Conservation (phyloP, 2,329 filamentous ascomycete genomes). For the Fusarium circinatum region DNA sequence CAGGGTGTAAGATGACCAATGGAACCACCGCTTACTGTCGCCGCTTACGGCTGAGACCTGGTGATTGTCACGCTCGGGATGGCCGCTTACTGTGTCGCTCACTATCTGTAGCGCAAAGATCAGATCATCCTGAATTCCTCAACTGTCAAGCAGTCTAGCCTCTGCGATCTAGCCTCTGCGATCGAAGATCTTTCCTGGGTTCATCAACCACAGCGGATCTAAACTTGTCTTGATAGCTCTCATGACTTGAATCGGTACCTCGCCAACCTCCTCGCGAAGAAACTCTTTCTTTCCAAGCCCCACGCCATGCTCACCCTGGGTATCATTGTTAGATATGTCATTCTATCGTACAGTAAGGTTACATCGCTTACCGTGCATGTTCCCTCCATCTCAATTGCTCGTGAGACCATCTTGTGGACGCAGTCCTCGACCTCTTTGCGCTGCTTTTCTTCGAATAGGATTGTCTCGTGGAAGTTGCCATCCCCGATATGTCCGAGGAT, state of each 20-base stretch:
- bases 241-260: conserved; percentile 85
- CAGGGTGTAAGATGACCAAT: rapidly evolving
- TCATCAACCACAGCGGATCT: conserved; percentile 89
- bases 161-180: neutral
- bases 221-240: conserved; percentile 80
- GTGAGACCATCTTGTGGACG: conserved; percentile 88
- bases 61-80: rapidly evolving
- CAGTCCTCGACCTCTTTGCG: conserved; percentile 79
- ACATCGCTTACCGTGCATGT: conserved; percentile 71
- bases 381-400: conserved; percentile 93
- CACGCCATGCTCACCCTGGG: conserved; percentile 79
- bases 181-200: conserved; percentile 81
- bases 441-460: conserved; percentile 86
- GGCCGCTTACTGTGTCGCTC: neutral
- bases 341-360: rapidly evolving
- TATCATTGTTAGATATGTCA: rapidly evolving
- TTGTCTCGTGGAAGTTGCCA: conserved; percentile 93
- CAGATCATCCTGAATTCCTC: rapidly evolving
- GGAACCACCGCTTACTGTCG: neutral
- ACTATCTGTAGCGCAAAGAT: neutral
- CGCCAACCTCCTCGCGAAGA: conserved; percentile 80
- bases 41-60: neutral
- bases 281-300: conserved; percentile 88
- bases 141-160: rapidly evolving
- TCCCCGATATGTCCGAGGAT: conserved; percentile 92